These are phyloP conservation scores for Poronia punctata DNA, from an alignment of 495 filamentous ascomycete genomes.

Conservation along the genomic window DNA sequence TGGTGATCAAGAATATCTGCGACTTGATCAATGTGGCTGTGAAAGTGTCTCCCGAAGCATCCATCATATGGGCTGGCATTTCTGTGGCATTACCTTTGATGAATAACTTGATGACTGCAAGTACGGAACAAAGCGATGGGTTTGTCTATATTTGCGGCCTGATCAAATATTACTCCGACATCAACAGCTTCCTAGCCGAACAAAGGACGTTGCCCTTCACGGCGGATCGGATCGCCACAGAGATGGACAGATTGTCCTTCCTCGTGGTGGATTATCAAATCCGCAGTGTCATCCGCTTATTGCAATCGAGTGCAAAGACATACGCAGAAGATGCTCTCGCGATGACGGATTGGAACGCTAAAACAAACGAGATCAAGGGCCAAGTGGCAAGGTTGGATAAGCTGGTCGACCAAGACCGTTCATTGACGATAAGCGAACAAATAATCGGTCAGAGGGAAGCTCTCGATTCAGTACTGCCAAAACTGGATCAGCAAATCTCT, in stretches of 20 bases:
- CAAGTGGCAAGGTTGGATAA: not conserved
- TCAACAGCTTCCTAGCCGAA: too few relatives aligned
- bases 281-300: constrained; percentile 19
- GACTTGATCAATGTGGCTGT: constrained; percentile 16
- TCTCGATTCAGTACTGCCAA: constrained; percentile 6
- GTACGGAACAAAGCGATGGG: constrained; percentile 19
- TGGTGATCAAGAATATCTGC: too few relatives aligned
- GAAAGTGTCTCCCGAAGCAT: constrained; percentile 17
- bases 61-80: constrained; percentile 20
- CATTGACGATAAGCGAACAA: not conserved
- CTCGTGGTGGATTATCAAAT: constrained; percentile 26
- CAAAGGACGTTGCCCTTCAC: too few relatives aligned
- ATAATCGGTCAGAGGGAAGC: not conserved
- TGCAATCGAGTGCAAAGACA: not conserved
- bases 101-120: constrained; percentile 15
- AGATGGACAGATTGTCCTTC: too few relatives aligned
- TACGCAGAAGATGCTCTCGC: not conserved
- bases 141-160: constrained; percentile 20
- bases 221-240: too few relatives aligned
- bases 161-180: constrained; percentile 17
- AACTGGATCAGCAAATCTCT: constrained; percentile 10
- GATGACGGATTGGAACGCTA: constrained; percentile 3
- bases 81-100: constrained; percentile 21
- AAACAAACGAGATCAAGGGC: not conserved
- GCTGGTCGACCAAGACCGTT: not conserved